Evolutionary conservation across 345 rosid species (phyloP).

Genomic region (Rhizophora apiculata): DNA sequence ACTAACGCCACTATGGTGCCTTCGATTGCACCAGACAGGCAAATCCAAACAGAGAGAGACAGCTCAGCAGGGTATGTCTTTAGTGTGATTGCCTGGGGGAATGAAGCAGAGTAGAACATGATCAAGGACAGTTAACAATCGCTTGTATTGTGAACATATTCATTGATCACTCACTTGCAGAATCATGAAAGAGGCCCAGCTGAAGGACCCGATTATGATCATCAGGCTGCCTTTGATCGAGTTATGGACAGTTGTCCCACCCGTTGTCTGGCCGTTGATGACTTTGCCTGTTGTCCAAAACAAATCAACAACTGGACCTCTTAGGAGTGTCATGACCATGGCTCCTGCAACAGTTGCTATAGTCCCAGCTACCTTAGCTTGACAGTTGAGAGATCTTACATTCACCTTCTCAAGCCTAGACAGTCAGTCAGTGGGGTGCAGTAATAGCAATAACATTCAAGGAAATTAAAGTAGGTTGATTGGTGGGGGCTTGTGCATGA

Average conservation of each 20-base stretch:
- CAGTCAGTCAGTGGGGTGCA: neutral
- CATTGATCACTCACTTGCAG: slow-evolving; percentile 47
- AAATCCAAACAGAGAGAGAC: slow-evolving; percentile 79
- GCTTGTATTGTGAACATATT: neutral
- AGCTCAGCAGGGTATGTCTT: slow-evolving; percentile 75
- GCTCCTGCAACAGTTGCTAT: slow-evolving; percentile 85
- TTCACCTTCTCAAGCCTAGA: slow-evolving; percentile 67
- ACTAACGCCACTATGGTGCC: slow-evolving; percentile 53
- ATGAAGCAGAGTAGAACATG: neutral
- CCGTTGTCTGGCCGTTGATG: slow-evolving; percentile 27
- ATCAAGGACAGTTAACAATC: neutral
- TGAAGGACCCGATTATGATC: slow-evolving; percentile 61
- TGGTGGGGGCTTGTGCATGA: too few relatives aligned
- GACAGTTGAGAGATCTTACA: slow-evolving; percentile 45
- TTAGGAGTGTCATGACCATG: slow-evolving; percentile 76
- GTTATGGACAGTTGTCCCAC: slow-evolving; percentile 40
- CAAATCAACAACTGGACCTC: slow-evolving; percentile 58
- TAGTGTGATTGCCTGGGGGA: slow-evolving; percentile 50
- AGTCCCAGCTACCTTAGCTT: slow-evolving; percentile 66
- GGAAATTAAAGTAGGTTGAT: too few relatives aligned
- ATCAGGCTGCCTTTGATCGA: slow-evolving; percentile 61
- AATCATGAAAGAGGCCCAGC: slow-evolving; percentile 76
- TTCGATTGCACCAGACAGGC: slow-evolving; percentile 64
- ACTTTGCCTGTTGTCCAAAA: slow-evolving; percentile 50
- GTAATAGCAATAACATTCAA: neutral